phyloP scores from a whole-genome alignment of 352 stramenopile species.

The Phytopythium delawarense region DNA sequence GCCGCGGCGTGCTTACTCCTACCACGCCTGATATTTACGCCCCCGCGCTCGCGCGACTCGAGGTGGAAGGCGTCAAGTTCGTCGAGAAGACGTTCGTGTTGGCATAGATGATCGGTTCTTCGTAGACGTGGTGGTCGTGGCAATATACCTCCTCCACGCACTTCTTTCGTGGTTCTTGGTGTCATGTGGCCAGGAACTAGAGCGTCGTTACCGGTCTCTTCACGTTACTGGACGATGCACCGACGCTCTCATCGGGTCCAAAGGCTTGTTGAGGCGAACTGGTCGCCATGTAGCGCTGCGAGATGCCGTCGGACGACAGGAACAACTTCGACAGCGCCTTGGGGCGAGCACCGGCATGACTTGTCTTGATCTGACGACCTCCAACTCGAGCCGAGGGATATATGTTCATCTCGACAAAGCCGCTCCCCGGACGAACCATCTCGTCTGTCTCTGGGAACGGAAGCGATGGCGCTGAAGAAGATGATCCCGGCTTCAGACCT shows the following conservation, averaged over 20 bases:
- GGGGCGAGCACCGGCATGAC: constrained; percentile 36
- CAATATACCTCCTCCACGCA: neutral
- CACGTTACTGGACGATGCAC: no score
- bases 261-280: constrained; percentile 12
- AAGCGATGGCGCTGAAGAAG: neutral
- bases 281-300: constrained; percentile 55
- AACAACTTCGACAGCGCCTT: constrained; percentile 59
- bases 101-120: neutral
- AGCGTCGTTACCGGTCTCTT: constrained; percentile 3
- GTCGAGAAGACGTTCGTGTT: constrained; percentile 73
- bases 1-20: constrained; percentile 84
- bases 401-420: constrained; percentile 53
- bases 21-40: constrained; percentile 89
- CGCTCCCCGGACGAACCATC: constrained; percentile 17
- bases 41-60: constrained; percentile 75
- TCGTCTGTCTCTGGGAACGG: constrained; percentile 27
- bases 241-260: neutral
- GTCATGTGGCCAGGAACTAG: neutral
- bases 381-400: constrained; percentile 45
- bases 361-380: constrained; percentile 62
- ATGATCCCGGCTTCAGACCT: neutral
- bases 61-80: constrained; percentile 86
- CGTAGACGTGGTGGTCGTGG: neutral
- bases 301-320: constrained; percentile 70
- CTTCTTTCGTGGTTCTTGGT: neutral